Percentiles rank a stretch among this genome's conserved stretches.
These are phyloP conservation scores for Auricularia cornea DNA, from an alignment of 768 basidiomycete genomes.

Conservation along the genomic window DNA sequence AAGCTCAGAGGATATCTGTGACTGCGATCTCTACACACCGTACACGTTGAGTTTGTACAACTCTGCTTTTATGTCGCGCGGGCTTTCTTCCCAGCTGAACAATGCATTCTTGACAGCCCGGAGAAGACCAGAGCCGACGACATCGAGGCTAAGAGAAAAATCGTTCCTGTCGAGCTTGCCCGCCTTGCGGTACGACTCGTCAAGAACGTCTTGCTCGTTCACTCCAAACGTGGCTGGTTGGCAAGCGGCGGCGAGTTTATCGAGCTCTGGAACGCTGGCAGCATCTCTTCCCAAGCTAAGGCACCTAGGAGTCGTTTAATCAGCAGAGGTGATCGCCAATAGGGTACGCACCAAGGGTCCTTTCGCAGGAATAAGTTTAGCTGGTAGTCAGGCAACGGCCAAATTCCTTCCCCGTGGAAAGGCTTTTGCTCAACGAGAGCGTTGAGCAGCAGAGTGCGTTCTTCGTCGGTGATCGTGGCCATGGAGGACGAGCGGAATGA, in stretches of 20 bases:
- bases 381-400: neutral
- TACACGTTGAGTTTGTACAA: slow-evolving; percentile 23
- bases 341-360: neutral
- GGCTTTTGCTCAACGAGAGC: neutral
- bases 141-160: slow-evolving; percentile 30
- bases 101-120: neutral
- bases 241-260: slow-evolving; percentile 27
- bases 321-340: neutral
- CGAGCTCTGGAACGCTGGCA: slow-evolving; percentile 10
- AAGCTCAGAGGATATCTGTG: no score
- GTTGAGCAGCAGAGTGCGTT: no score
- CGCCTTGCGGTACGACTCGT: slow-evolving; percentile 39
- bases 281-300: slow-evolving; percentile 8
- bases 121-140: slow-evolving; percentile 19
- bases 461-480: no score
- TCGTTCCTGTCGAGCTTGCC: slow-evolving; percentile 32
- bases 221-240: slow-evolving; percentile 34
- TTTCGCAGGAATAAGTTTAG: neutral
- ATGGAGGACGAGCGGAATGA: no score
- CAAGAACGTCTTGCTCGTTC: slow-evolving; percentile 29
- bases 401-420: neutral
- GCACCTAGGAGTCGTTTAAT: neutral
- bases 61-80: slow-evolving; percentile 10
- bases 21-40: slow-evolving; percentile 7
- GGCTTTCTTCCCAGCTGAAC: neutral